Percentiles rank a stretch among this genome's conserved stretches.
Evolutionary conservation across 2,329 filamentous ascomycete genomes (phyloP).

Genomic region (Ophiocordyceps australis): DNA sequence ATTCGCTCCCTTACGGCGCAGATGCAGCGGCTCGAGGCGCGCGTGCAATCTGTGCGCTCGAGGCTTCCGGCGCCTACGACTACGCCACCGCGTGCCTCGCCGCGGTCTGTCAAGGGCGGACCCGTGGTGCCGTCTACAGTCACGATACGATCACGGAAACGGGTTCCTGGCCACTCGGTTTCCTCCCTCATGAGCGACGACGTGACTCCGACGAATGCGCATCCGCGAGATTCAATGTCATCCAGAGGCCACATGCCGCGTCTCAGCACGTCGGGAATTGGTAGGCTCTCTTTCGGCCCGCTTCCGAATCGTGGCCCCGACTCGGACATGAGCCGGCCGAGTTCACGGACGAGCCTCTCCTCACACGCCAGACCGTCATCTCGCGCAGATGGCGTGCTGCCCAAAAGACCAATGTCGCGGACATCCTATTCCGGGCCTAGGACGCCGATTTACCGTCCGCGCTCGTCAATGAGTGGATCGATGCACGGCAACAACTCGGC

Average conservation of each 20-base stretch:
- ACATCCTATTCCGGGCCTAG: conserved; percentile 40
- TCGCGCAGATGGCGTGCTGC: conserved; percentile 31
- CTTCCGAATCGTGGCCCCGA: conserved; percentile 37
- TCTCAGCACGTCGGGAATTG: conserved; percentile 43
- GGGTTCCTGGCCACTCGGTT: conserved; percentile 37
- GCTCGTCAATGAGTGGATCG: conserved; percentile 52
- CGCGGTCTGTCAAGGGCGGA: conserved; percentile 24
- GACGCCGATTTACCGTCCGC: conserved; percentile 50
- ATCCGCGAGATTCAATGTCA: conserved; percentile 9
- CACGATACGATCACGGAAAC: conserved; percentile 52
- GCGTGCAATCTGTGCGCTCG: conserved; percentile 79
- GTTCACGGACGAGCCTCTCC: conserved; percentile 50
- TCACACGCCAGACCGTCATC: conserved; percentile 35
- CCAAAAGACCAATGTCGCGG: conserved; percentile 45
- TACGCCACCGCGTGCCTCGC: conserved; percentile 69
- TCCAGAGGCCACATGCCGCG: conserved; percentile 33
- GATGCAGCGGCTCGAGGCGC: conserved; percentile 89
- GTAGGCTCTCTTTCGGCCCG: conserved; percentile 44
- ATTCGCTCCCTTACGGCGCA: conserved; percentile 88
- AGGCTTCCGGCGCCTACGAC: conserved; percentile 69
- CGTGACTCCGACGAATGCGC: conserved; percentile 23
- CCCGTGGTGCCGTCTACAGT: conserved; percentile 27
- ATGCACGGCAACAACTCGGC: conserved; percentile 36
- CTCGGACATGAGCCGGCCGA: conserved; percentile 37
- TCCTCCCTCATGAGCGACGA: conserved; percentile 34